These are phyloP conservation scores for Alternaria rosae DNA, from an alignment of 2,329 filamentous ascomycete genomes.

Conservation along the genomic window DNA sequence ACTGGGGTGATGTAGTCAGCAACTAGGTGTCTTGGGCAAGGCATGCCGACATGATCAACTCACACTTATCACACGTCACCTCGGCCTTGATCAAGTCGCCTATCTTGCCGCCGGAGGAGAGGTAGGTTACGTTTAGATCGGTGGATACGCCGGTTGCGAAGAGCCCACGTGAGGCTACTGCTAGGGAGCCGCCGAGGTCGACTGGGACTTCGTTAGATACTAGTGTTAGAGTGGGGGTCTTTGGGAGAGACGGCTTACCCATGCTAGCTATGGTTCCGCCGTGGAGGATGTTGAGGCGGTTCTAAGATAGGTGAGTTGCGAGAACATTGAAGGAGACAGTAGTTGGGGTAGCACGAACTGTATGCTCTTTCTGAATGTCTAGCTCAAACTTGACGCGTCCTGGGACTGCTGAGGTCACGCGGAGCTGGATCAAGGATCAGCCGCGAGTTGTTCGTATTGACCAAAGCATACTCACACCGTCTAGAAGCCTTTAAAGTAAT, in stretches of 20 bases:
- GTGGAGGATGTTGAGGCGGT: constrained; percentile 77
- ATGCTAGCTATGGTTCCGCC: constrained; percentile 81
- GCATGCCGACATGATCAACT: not conserved
- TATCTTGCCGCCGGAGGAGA: constrained; percentile 68
- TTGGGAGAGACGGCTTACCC: constrained; percentile 43
- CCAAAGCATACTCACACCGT: constrained; percentile 45
- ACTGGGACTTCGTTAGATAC: constrained; percentile 51
- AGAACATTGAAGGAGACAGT: not conserved
- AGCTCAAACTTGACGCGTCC: constrained; percentile 79
- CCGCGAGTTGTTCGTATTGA: not conserved
- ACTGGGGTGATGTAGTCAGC: constrained; percentile 50
- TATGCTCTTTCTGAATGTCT: constrained; percentile 76
- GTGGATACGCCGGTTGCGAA: constrained; percentile 73
- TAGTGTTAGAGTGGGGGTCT: not conserved
- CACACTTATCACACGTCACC: constrained; percentile 71
- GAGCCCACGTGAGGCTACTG: constrained; percentile 69
- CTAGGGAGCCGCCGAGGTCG: constrained; percentile 71
- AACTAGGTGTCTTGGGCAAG: not conserved
- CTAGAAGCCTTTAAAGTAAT: constrained; percentile 46
- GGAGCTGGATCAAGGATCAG: constrained; percentile 61
- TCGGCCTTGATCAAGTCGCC: constrained; percentile 68
- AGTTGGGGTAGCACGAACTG: constrained; percentile 37
- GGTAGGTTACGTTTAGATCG: constrained; percentile 71
- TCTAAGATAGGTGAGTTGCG: constrained; percentile 57
- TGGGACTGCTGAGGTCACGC: constrained; percentile 68